Conservation (phyloP, 1,284 basidiomycete genomes). For the Apiotrichum gracile region DNA sequence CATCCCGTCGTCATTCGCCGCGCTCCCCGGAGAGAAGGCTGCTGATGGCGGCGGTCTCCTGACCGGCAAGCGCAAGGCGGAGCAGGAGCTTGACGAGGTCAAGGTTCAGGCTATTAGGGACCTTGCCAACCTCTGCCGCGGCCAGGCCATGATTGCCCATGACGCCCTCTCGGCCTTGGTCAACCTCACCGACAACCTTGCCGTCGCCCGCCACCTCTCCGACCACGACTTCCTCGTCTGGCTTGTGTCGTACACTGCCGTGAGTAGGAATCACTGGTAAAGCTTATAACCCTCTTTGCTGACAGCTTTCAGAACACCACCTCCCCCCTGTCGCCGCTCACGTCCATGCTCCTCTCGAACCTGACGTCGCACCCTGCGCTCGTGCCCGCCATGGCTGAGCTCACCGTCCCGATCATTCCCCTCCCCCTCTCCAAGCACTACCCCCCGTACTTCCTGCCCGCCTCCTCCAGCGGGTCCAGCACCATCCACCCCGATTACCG, state of each 20-base stretch:
- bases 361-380: slow-evolving; percentile 72
- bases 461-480: slow-evolving; percentile 68
- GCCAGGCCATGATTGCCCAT: slow-evolving; percentile 84
- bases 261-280: slow-evolving; percentile 48
- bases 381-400: slow-evolving; percentile 60
- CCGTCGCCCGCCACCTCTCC: slow-evolving; percentile 63
- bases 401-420: slow-evolving; percentile 62
- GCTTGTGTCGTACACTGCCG: slow-evolving; percentile 84
- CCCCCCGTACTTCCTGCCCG: slow-evolving; percentile 60
- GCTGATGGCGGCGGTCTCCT: slow-evolving; percentile 47
- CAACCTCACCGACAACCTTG: slow-evolving; percentile 82
- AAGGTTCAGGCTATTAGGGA: slow-evolving; percentile 57
- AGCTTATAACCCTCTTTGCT: no score
- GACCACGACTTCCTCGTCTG: slow-evolving; percentile 74
- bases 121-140: slow-evolving; percentile 75
- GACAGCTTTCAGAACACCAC: slow-evolving; percentile 61
- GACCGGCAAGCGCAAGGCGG: slow-evolving; percentile 33
- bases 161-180: slow-evolving; percentile 91
- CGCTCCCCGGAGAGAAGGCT: slow-evolving; percentile 11
- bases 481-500: slow-evolving; percentile 45
- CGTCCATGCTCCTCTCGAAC: slow-evolving; percentile 95
- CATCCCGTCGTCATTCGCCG: slow-evolving; percentile 52
- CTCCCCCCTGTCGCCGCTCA: slow-evolving; percentile 85
- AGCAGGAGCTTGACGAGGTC: slow-evolving; percentile 56
- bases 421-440: slow-evolving; percentile 48